phyloP scores from a whole-genome alignment of 305 asterid species.

The Plantago rigida region DNA sequence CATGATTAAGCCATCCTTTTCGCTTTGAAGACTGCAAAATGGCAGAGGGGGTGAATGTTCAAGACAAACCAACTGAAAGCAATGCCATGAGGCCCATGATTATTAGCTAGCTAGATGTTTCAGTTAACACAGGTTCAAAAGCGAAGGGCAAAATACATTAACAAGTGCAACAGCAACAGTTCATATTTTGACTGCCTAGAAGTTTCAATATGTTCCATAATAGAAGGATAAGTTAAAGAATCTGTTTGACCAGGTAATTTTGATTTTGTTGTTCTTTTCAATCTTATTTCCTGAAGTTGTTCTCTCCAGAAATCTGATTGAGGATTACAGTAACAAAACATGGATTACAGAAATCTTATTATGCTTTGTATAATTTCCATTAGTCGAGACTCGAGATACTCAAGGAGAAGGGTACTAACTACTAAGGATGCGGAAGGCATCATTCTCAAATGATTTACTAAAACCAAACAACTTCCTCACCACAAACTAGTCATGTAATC shows the following conservation, averaged over 20 bases:
- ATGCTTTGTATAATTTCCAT: too few species aligned
- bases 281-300: too few species aligned
- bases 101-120: too few species aligned
- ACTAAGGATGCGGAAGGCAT: background rate
- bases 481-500: background rate
- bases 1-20: conserved; percentile 67
- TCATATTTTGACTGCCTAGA: background rate
- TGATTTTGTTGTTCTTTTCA: too few species aligned
- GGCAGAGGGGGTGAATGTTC: conserved; percentile 8
- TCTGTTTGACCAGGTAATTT: background rate
- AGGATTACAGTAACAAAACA: too few species aligned
- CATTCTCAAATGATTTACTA: background rate
- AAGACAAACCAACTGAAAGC: conserved; percentile 2
- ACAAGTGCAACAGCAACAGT: background rate
- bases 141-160: too few species aligned
- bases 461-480: background rate
- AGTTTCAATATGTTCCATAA: background rate
- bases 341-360: too few species aligned
- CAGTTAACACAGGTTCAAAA: too few species aligned
- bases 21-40: conserved; percentile 50
- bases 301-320: too few species aligned
- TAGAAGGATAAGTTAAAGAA: background rate
- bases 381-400: background rate
- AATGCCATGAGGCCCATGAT: background rate
- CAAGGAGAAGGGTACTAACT: background rate